A percentile compares a stretch with the other conserved stretches of the same genome.
Evolutionary conservation across 2,329 filamentous ascomycete genomes (phyloP).

Genomic region (Beauveria asiatica): DNA sequence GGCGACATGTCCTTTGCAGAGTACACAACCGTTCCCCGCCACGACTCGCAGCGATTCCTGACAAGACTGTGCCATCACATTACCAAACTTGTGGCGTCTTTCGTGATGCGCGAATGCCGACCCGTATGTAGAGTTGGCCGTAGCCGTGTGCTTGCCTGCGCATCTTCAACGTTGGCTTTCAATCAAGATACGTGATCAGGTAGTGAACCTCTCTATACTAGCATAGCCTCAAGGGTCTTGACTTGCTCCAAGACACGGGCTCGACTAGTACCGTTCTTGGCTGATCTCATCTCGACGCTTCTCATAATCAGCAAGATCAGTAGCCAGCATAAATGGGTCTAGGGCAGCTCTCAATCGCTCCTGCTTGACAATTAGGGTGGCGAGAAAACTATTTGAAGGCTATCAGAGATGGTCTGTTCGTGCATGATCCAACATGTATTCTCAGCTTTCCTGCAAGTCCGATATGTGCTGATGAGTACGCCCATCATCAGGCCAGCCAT

Average conservation of each 20-base stretch:
- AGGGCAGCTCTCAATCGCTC: constrained; percentile 73
- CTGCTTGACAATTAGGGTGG: constrained; percentile 61
- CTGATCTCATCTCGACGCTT: constrained; percentile 67
- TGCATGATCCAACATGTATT: constrained; percentile 77
- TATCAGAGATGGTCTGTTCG: constrained; percentile 76
- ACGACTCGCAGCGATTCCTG: too few relatives aligned
- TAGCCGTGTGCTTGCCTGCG: too few relatives aligned
- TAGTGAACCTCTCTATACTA: constrained; percentile 13
- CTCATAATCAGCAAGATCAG: constrained; percentile 56
- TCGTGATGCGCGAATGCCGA: too few relatives aligned
- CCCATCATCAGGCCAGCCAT: constrained; percentile 57
- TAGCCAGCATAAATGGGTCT: constrained; percentile 75
- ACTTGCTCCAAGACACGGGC: constrained; percentile 52
- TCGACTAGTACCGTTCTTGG: constrained; percentile 55
- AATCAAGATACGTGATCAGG: too few relatives aligned
- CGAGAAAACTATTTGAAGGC: constrained; percentile 68
- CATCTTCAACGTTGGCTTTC: too few relatives aligned
- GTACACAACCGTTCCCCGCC: too few relatives aligned
- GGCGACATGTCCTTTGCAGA: too few relatives aligned
- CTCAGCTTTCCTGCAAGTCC: constrained; percentile 79
- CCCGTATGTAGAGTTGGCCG: too few relatives aligned
- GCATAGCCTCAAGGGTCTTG: constrained; percentile 32
- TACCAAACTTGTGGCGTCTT: too few relatives aligned
- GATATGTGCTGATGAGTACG: constrained; percentile 74
- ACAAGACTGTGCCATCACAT: too few relatives aligned